These are phyloP conservation scores for Saccharomycopsis sp. DNA, from an alignment of 805 yeast species.

Conservation along the genomic window DNA sequence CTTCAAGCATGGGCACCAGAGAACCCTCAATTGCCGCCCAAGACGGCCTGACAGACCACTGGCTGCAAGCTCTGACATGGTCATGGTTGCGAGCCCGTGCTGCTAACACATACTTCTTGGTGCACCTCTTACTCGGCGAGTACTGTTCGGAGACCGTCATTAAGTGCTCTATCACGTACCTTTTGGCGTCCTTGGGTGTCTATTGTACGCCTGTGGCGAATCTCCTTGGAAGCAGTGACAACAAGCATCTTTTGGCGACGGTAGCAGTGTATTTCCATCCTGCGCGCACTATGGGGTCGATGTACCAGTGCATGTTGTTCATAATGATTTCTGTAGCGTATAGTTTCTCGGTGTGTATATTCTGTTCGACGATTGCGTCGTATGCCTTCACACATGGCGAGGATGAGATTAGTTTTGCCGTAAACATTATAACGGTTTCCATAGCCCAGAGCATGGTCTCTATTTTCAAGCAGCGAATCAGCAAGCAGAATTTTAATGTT, in stretches of 20 bases:
- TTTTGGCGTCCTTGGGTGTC: constrained; percentile 67
- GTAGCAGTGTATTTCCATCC: constrained; percentile 84
- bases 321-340: constrained; percentile 49
- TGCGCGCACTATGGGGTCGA: constrained; percentile 68
- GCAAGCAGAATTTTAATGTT: constrained; percentile 66
- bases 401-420: constrained; percentile 42
- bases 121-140: not conserved
- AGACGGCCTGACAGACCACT: constrained; percentile 18
- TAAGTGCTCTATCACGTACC: constrained; percentile 70
- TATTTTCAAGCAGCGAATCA: constrained; percentile 59
- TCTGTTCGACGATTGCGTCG: constrained; percentile 47
- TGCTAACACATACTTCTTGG: not conserved
- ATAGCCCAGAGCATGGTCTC: constrained; percentile 61
- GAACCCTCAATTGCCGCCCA: constrained; percentile 19
- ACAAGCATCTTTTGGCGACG: constrained; percentile 77
- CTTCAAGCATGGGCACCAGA: constrained; percentile 21
- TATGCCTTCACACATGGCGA: constrained; percentile 38
- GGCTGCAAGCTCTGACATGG: constrained; percentile 6
- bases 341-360: constrained; percentile 45
- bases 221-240: constrained; percentile 57
- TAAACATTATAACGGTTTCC: constrained; percentile 49
- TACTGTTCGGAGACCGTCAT: constrained; percentile 30
- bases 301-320: constrained; percentile 66
- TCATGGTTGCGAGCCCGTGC: not conserved
- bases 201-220: constrained; percentile 45